Percentiles rank a stretch among this genome's conserved stretches.
These are phyloP conservation scores for Anisodus tanguticus DNA, from an alignment of 257 asterid species.

Conservation along the genomic window DNA sequence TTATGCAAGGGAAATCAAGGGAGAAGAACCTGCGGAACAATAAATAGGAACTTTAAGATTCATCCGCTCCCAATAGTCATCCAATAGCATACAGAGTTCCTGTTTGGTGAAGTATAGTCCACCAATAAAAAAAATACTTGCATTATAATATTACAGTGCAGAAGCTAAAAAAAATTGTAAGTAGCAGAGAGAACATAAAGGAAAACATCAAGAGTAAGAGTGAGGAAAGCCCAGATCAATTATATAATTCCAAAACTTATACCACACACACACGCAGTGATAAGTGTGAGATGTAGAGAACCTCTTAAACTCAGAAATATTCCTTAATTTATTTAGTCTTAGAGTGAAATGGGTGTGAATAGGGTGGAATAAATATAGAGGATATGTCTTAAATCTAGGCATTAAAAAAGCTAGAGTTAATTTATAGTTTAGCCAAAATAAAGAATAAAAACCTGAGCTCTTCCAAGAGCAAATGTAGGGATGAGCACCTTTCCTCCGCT, in stretches of 20 bases:
- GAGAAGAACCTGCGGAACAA: conserved; percentile 73
- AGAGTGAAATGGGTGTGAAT: background rate
- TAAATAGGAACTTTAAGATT: conserved; percentile 88
- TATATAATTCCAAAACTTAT: background rate
- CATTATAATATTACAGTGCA: conserved; percentile 10
- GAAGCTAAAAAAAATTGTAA: background rate
- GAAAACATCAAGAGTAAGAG: background rate
- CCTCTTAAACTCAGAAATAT: conserved; percentile 9
- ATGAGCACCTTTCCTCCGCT: conserved; percentile 92
- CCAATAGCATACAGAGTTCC: conserved; percentile 95
- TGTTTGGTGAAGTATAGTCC: conserved; percentile 38
- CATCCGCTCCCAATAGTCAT: conserved; percentile 92
- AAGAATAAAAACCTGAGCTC: conserved; percentile 76
- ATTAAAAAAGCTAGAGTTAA: conserved; percentile 7
- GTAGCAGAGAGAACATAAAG: background rate
- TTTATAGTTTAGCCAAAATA: conserved; percentile 6
- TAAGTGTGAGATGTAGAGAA: background rate
- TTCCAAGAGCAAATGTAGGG: conserved; percentile 91
- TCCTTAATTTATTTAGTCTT: background rate
- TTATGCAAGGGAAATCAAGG: conserved; percentile 30
- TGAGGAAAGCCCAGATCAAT: conserved; percentile 25
- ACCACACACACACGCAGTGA: background rate
- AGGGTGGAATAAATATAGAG: background rate
- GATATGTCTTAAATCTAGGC: conserved; percentile 23
- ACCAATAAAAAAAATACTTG: conserved; percentile 30